These are phyloP conservation scores for Lunularia cruciata DNA, from an alignment of 225 moss, liverwort and hornwort species.

Conservation along the genomic window DNA sequence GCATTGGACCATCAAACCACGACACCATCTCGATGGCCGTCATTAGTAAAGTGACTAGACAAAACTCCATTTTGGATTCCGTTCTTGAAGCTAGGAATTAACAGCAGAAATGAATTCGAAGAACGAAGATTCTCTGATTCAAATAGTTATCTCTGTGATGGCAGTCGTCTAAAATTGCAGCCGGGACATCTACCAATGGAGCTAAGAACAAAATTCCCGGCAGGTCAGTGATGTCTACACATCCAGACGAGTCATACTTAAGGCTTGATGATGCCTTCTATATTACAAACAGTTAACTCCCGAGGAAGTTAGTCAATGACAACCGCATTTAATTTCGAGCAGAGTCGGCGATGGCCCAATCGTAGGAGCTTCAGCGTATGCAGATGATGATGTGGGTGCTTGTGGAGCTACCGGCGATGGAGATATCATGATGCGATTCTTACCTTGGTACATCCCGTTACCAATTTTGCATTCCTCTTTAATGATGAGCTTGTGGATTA, in stretches of 20 bases:
- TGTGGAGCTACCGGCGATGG: constrained; percentile 99
- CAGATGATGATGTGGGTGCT: constrained; percentile 92
- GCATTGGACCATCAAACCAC: constrained; percentile 66
- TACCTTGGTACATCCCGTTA: constrained; percentile 67
- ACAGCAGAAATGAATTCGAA: not conserved
- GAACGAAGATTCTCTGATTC: not conserved
- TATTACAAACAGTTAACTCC: too few species aligned
- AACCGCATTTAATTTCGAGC: not conserved
- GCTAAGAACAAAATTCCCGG: constrained; percentile 96
- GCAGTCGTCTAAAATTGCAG: constrained; percentile 79
- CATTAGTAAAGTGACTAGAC: constrained; percentile 62
- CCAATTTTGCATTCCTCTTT: too few species aligned
- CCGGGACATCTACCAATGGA: constrained; percentile 95
- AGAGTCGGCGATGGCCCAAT: constrained; percentile 97
- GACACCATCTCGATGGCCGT: constrained; percentile 98
- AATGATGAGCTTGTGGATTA: too few species aligned
- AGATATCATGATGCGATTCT: constrained; percentile 97
- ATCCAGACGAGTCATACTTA: not conserved
- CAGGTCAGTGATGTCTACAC: constrained; percentile 37
- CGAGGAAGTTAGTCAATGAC: too few species aligned
- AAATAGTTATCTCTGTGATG: not conserved
- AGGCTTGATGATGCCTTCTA: not conserved
- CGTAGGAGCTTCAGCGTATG: constrained; percentile 86
- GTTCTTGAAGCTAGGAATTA: not conserved
- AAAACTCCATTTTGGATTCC: not conserved